Percentiles rank a stretch among this genome's conserved stretches.
phyloP scores from a whole-genome alignment of 2,329 filamentous ascomycete species.

The Zymoseptoria tritici region DNA sequence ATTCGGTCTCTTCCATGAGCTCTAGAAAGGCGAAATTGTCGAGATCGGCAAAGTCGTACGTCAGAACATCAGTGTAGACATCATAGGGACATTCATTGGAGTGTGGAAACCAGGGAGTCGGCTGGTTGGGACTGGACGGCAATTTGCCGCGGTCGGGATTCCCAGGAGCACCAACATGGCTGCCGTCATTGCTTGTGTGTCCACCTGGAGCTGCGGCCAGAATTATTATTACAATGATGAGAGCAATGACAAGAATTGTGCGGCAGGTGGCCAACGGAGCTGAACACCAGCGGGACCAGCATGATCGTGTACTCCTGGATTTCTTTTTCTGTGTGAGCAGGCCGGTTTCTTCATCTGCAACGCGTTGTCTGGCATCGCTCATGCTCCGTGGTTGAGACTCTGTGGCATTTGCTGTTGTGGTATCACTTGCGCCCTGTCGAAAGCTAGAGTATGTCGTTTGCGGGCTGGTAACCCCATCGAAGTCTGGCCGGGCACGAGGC shows the following conservation, averaged over 20 bases:
- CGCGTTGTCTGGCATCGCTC: slow-evolving; percentile 7
- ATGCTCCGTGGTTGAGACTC: slow-evolving; percentile 11
- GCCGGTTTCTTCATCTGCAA: slow-evolving; percentile 11
- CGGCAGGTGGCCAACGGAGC: slow-evolving; percentile 9
- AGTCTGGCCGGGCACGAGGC: neutral
- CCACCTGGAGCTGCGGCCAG: neutral
- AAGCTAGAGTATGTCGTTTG: neutral
- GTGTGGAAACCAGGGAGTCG: neutral
- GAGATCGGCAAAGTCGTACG: slow-evolving; percentile 10
- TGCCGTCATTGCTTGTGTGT: neutral
- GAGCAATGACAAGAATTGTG: slow-evolving; percentile 4
- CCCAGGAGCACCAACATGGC: neutral
- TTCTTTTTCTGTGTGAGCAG: slow-evolving; percentile 5
- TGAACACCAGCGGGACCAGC: slow-evolving; percentile 2
- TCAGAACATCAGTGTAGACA: slow-evolving; percentile 5
- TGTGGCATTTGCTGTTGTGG: neutral
- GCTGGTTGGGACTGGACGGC: neutral
- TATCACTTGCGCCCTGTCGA: neutral
- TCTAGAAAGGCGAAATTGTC: slow-evolving; percentile 23
- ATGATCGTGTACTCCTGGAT: neutral
- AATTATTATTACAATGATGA: slow-evolving; percentile 4
- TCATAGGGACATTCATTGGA: slow-evolving; percentile 12
- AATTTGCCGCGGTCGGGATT: neutral
- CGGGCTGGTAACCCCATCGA: neutral
- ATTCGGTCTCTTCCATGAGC: slow-evolving; percentile 16